Base-by-base conservation (phyloP, 371 early-diverging fungal species). In the Mucor circinelloides region DNA sequence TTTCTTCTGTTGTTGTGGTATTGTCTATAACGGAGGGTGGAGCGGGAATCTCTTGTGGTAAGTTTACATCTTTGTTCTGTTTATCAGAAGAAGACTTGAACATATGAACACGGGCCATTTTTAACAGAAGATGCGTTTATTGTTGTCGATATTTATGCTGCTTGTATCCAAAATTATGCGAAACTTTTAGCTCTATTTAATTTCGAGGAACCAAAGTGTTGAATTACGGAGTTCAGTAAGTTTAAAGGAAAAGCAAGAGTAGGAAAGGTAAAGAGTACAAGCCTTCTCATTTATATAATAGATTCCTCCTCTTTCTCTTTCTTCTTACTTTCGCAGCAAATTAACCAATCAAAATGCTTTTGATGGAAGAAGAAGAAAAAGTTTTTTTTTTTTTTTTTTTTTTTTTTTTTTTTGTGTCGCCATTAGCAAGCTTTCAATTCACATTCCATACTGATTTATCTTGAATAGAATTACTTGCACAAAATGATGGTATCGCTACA, bases 21-120 rank as follows among this genome's bases (percentile, higher is more conserved):
- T 58, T 21, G 8, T 32, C 15, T 63, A 36, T 2, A 21, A 50
- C 15, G 23, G 60, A 52, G 5, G 67, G 67, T 15, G 67, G 56
- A 25, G 67, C 55, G 15, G 62, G 62, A 61, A 56, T 44, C 6
- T 67, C 62, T 67, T 9, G 3, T 32, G 38, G 36, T 27, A 58
- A 9, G 19, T 6, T 10, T 3, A 56, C 38, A 31, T 42, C 46
- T 32, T 44, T 67, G 31, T 42, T 42, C 46, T 67, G 60, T 27
- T 67, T 61, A 23, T 55, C 60, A 31, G 46, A 42, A 34, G 68
- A 62, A 23, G 70, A 60, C 40, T 69, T 69, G 59, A 65, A 69
- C 70, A 69, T 69, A 48, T 69, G 70, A 25, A 69, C 70, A 69
- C 70, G 70, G 34, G 70, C 70, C 70, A 69, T 69, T 50, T 63